Conservation (phyloP, 106 monocot genomes). For the Iris macrosiphon region DNA sequence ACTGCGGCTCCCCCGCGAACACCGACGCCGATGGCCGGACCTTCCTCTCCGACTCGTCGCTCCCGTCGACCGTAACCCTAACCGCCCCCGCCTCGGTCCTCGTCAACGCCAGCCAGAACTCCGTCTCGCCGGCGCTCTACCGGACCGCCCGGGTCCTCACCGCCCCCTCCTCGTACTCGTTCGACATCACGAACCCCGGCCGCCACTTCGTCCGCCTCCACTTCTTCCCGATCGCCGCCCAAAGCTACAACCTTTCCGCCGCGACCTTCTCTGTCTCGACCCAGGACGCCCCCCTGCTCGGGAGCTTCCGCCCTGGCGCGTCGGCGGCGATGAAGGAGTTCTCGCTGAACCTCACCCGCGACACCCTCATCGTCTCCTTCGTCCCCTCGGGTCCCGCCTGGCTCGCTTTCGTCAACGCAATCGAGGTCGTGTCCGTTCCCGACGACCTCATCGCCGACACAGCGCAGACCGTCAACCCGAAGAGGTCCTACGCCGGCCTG, state of each 20-base stretch:
- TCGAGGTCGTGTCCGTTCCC: constrained; percentile 70
- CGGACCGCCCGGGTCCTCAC: constrained; percentile 62
- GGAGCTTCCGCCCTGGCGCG: constrained; percentile 21
- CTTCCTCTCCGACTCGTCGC: constrained; percentile 40
- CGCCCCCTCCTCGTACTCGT: constrained; percentile 34
- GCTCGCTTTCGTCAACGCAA: constrained; percentile 57
- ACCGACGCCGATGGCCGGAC: constrained; percentile 22
- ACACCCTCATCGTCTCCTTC: constrained; percentile 36
- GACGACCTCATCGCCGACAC: constrained; percentile 37
- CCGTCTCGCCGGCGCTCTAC: constrained; percentile 34
- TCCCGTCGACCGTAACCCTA: constrained; percentile 25
- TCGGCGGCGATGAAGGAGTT: constrained; percentile 36
- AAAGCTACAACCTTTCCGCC: constrained; percentile 30
- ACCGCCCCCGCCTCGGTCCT: constrained; percentile 17
- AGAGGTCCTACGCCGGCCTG: constrained; percentile 24
- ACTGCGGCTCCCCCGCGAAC: constrained; percentile 56
- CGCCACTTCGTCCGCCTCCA: constrained; percentile 73
- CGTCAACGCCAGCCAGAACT: constrained; percentile 29
- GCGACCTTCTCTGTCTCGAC: constrained; percentile 48
- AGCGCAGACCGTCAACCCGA: constrained; percentile 33
- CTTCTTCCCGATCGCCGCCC: constrained; percentile 59
- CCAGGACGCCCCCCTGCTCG: constrained; percentile 31
- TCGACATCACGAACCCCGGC: constrained; percentile 33
- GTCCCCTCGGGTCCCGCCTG: constrained; percentile 19
- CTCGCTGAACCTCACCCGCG: constrained; percentile 26